These are phyloP conservation scores for Metarhizium sp. DNA, from an alignment of 2,329 filamentous ascomycete genomes.

Conservation along the genomic window DNA sequence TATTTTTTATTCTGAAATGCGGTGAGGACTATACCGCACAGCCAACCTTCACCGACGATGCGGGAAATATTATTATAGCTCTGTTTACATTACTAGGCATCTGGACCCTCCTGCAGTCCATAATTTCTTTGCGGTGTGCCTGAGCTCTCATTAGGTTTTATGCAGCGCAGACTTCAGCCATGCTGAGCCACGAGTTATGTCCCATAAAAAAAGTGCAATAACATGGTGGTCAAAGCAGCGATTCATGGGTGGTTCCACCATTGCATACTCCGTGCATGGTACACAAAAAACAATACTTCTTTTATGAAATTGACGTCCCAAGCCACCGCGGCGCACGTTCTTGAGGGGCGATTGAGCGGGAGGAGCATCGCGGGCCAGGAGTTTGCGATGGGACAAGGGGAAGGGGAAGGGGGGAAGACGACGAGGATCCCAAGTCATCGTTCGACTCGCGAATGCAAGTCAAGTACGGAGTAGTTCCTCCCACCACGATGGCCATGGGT, in stretches of 20 bases:
- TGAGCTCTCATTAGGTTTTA: not conserved
- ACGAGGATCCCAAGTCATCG: not conserved
- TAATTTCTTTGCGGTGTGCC: slow-evolving; percentile 4
- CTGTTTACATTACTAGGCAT: not conserved
- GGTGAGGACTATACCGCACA: no score
- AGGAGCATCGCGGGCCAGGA: not conserved
- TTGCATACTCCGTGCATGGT: not conserved
- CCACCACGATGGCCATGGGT: not conserved
- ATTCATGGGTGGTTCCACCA: not conserved
- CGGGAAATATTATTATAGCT: no score
- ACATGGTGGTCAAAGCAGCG: slow-evolving; percentile 3
- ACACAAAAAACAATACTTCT: not conserved
- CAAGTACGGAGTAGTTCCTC: not conserved
- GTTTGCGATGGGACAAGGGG: not conserved
- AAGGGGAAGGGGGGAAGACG: not conserved
- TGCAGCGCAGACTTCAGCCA: slow-evolving; percentile 1
- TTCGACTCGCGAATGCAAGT: slow-evolving; percentile 5
- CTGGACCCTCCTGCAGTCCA: slow-evolving; percentile 4
- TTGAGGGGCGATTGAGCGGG: not conserved
- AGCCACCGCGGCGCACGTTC: not conserved
- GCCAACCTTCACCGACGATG: no score
- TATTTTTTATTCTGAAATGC: no score
- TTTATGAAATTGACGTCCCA: not conserved
- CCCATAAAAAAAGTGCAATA: slow-evolving; percentile 1
- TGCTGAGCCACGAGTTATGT: not conserved